Evolutionary conservation across 2,329 filamentous ascomycete genomes (phyloP), one percentile per base, ranked within the genome.

Genomic region (Colletotrichum lentis): DNA sequence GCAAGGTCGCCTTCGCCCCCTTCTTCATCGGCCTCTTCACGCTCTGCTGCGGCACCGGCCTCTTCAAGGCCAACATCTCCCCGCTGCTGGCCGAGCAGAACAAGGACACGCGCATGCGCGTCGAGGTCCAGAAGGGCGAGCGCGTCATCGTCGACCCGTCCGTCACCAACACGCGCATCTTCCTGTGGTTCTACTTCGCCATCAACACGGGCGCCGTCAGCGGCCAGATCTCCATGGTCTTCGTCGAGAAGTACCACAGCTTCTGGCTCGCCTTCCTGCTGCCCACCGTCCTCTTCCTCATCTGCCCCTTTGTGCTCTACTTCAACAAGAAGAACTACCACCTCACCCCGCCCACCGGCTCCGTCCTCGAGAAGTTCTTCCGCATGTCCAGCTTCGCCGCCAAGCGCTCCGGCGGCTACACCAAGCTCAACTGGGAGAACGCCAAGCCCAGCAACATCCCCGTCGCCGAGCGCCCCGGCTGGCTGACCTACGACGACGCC

Each of bases 401-500:
- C 78, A 91, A 90, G 79, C 87, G 85, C 43, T 85, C 86, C 57
- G 88, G 86, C 83, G 86, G 85, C 4, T 69, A 86, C 65, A 90
- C 90, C 76, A 88, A 86, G 2, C 78, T 88, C 50, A 78, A 91
- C 79, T 93, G 90, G 88, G 87, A 92, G 31, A 75, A 81, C 4
- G 87, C 88, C 68, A 92, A 91, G 80, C 91, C 91, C 3, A 91
- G 88, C 75, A 80, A 82, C 43, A 82, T 92, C 6, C 80, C 84
- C 11, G 80, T 84, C 44, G 77, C 77, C 1, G 76, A 83, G 70
- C 88, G 88, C 62, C 91, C 91, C 0, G 47, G 63, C 0, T 94
- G 91, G 91, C 94, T 94, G 90, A 91, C 89, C 0, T 94, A 93
- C 72, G 91, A 95, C 70, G 92, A 95, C 72, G 87, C 87, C 60